Evolutionary conservation across 1,284 basidiomycete species (phyloP).

Genomic region (Naganishia sp.): DNA sequence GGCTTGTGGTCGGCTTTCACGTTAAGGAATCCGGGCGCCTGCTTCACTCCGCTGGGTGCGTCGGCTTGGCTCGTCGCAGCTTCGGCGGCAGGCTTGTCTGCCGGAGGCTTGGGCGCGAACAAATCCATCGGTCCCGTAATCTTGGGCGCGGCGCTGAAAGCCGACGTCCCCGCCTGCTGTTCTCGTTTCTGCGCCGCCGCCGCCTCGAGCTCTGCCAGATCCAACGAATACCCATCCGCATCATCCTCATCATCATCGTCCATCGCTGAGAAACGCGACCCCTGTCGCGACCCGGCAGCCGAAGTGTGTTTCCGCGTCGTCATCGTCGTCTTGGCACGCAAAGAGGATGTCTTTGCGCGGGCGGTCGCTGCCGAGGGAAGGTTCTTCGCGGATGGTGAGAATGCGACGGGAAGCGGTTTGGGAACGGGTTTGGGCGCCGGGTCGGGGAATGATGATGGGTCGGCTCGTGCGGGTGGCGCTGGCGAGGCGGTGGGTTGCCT

Average conservation of each 20-base stretch:
- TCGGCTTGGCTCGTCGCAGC: not conserved
- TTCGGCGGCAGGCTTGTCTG: not conserved
- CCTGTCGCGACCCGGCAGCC: constrained; percentile 9
- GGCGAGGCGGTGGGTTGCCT: constrained; percentile 2
- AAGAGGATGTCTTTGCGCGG: constrained; percentile 6
- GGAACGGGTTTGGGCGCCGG: constrained; percentile 5
- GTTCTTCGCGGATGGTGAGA: constrained; percentile 29
- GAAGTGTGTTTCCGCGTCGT: constrained; percentile 21
- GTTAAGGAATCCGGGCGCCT: constrained; percentile 20
- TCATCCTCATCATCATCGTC: constrained; percentile 15
- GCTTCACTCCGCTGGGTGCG: not conserved
- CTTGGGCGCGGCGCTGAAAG: constrained; percentile 12
- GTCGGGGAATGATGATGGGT: constrained; percentile 20
- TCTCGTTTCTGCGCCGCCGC: constrained; percentile 4
- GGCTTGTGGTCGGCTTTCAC: constrained; percentile 26
- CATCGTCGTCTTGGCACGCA: constrained; percentile 24
- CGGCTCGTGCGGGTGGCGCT: not conserved
- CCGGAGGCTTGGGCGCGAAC: constrained; percentile 4
- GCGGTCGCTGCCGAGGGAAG: constrained; percentile 11
- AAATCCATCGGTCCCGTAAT: constrained; percentile 12
- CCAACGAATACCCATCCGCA: constrained; percentile 5
- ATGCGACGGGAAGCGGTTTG: constrained; percentile 27
- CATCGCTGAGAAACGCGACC: constrained; percentile 13
- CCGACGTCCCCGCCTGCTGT: not conserved
- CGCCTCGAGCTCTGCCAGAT: constrained; percentile 14